Evolutionary conservation across 2,329 filamentous ascomycete species (phyloP).

Genomic region (Ophiostoma quercus): DNA sequence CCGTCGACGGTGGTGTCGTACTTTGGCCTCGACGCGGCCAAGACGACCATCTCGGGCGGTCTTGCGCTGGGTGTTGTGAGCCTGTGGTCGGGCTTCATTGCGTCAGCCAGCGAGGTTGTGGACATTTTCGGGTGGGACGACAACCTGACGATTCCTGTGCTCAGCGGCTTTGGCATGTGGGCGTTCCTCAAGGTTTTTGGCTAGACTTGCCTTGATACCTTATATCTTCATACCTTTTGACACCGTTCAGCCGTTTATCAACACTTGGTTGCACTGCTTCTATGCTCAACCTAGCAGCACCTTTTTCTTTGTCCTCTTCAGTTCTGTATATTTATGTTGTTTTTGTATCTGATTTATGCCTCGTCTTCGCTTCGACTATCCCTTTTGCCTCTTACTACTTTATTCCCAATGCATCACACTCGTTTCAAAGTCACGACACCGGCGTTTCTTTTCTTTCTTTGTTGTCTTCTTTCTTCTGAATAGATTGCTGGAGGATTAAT

Average conservation of each 20-base stretch:
- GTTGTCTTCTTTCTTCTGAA: background rate
- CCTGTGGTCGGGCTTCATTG: constrained; percentile 80
- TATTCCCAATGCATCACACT: constrained; percentile 11
- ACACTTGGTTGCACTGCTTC: background rate
- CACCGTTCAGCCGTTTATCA: background rate
- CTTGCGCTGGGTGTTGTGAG: constrained; percentile 75
- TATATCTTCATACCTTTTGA: background rate
- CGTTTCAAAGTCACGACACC: constrained; percentile 6
- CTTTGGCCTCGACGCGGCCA: constrained; percentile 33
- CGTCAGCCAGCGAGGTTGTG: constrained; percentile 81
- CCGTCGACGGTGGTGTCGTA: constrained; percentile 49
- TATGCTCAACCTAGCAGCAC: constrained; percentile 6
- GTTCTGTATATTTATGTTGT: constrained; percentile 1
- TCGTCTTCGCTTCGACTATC: background rate
- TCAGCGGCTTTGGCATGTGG: constrained; percentile 86
- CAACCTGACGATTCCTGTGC: constrained; percentile 90
- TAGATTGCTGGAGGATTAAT: background rate
- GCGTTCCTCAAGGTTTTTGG: constrained; percentile 86
- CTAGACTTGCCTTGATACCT: constrained; percentile 29
- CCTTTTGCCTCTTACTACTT: background rate
- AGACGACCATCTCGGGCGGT: constrained; percentile 61
- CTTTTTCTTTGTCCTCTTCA: background rate
- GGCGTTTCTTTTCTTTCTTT: constrained; percentile 3
- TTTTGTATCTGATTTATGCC: background rate
- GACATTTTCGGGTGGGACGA: constrained; percentile 95